Conservation (phyloP, 2,329 filamentous ascomycete species). For the Aspergillus sp. region DNA sequence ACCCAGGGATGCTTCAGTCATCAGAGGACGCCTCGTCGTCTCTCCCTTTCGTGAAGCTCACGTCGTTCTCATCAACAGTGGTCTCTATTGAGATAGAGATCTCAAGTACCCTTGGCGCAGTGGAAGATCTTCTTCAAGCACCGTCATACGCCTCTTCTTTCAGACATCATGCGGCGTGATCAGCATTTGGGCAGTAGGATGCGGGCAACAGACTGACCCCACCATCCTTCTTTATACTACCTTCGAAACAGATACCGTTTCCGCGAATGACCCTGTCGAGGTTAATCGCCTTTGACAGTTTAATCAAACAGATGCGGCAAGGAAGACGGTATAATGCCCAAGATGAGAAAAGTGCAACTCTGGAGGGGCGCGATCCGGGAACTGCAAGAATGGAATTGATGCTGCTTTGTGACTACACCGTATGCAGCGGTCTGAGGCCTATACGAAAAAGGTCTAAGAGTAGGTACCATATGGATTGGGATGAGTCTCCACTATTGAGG, state of each 20-base stretch:
- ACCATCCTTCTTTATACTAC: not conserved
- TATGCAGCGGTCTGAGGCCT: no score
- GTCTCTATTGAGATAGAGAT: not conserved
- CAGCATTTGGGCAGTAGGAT: not conserved
- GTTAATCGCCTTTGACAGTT: no score
- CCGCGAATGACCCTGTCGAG: not conserved
- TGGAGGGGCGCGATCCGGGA: no score
- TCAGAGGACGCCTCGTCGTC: not conserved
- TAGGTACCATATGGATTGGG: no score
- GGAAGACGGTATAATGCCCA: no score
- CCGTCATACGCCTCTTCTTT: not conserved
- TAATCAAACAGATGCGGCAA: no score
- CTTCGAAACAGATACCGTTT: not conserved
- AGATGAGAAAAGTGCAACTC: no score
- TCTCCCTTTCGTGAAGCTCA: not conserved
- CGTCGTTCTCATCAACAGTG: constrained; percentile 1
- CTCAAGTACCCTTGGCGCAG: constrained; percentile 1
- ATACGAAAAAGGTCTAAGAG: no score
- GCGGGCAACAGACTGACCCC: not conserved
- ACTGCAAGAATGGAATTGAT: no score
- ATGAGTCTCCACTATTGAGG: no score
- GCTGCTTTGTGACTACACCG: no score
- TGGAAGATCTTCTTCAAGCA: not conserved
- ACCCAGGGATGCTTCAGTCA: not conserved
- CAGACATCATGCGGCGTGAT: constrained; percentile 3